These are phyloP conservation scores for Nannochloropsis oceanica DNA, from an alignment of 108 stramenopile species.

Conservation along the genomic window DNA sequence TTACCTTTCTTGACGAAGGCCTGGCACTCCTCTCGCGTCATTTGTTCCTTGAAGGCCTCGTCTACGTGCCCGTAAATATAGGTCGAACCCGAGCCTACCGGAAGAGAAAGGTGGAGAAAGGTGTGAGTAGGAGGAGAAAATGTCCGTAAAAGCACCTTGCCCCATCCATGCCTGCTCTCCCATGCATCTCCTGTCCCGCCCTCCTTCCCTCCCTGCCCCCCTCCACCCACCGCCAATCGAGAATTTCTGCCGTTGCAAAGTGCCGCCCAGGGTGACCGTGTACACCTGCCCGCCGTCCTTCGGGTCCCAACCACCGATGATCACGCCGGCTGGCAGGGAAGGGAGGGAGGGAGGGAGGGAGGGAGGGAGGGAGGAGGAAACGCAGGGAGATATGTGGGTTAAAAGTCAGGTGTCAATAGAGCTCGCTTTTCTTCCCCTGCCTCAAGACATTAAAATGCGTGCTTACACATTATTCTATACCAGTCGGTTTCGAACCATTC, in stretches of 20 bases:
- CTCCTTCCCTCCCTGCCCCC: neutral
- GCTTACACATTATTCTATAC: no score
- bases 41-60: slow-evolving; percentile 52
- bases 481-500: neutral
- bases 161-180: neutral
- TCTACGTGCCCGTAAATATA: slow-evolving; percentile 78
- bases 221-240: slow-evolving; percentile 55
- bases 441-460: no score
- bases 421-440: no score
- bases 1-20: slow-evolving; percentile 51
- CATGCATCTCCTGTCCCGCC: neutral
- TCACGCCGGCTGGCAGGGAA: slow-evolving; percentile 63
- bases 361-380: neutral
- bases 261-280: slow-evolving; percentile 80
- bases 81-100: slow-evolving; percentile 63
- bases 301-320: slow-evolving; percentile 90
- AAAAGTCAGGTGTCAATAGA: no score
- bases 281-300: slow-evolving; percentile 69
- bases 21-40: slow-evolving; percentile 73
- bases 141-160: neutral
- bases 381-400: no score
- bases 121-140: neutral
- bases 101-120: neutral
- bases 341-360: neutral
- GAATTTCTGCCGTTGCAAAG: slow-evolving; percentile 74